phyloP scores from a whole-genome alignment of 2,329 filamentous ascomycete species.

The Fusarium sulawesiense region DNA sequence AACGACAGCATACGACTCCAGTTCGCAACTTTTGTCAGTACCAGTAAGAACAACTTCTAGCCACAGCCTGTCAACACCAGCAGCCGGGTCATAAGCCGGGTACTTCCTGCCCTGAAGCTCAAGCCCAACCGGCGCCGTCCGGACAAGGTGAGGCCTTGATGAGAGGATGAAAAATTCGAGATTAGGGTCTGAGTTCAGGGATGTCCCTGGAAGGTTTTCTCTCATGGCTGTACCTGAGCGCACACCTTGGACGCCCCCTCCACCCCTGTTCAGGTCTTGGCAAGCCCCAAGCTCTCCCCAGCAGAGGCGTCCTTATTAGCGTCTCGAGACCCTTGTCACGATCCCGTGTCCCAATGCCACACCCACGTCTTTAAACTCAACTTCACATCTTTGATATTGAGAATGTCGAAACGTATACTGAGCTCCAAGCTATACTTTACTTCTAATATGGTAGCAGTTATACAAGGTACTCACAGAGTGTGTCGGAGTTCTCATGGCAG shows the following conservation, averaged over 20 bases:
- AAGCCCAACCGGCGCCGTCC: conserved; percentile 43
- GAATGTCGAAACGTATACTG: conserved; percentile 31
- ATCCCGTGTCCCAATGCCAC: conserved; percentile 48
- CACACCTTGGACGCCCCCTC: conserved; percentile 41
- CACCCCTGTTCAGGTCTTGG: conserved; percentile 37
- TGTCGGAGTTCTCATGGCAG: background rate
- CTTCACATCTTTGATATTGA: conserved; percentile 40
- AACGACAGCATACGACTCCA: conserved; percentile 15
- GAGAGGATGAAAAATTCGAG: conserved; percentile 43
- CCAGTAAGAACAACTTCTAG: background rate
- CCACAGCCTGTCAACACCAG: conserved; percentile 31
- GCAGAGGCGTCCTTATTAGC: conserved; percentile 46
- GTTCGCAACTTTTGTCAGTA: conserved; percentile 10
- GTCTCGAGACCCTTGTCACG: conserved; percentile 45
- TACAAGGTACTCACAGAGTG: background rate
- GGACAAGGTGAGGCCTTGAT: conserved; percentile 41
- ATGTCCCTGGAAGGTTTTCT: conserved; percentile 36
- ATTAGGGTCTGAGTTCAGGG: conserved; percentile 44
- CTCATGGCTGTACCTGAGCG: conserved; percentile 20
- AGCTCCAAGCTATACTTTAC: background rate
- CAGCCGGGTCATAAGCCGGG: conserved; percentile 44
- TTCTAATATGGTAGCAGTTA: background rate
- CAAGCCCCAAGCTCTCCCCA: conserved; percentile 39
- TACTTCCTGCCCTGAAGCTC: conserved; percentile 36
- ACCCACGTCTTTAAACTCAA: conserved; percentile 47